These are phyloP conservation scores for Strigomonas culicis DNA, from an alignment of 208 protist species.

Conservation along the genomic window DNA sequence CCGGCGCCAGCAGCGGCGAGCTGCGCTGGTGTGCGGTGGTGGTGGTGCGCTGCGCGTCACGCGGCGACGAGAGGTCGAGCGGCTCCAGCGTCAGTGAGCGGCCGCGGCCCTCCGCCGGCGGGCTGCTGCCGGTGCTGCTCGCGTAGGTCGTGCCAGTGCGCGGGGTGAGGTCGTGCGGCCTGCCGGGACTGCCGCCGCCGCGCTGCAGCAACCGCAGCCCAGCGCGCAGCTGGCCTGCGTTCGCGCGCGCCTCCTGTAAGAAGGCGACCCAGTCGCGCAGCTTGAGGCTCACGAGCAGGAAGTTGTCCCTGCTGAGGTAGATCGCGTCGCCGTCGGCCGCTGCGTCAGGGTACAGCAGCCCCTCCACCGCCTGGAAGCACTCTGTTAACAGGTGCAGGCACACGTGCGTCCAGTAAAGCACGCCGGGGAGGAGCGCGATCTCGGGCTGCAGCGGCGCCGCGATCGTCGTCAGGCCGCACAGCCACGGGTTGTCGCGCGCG, in stretches of 20 bases:
- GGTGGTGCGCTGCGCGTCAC: background rate
- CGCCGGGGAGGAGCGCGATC: slow-evolving; percentile 14
- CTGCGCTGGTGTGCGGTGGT: background rate
- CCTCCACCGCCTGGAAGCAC: slow-evolving; percentile 29
- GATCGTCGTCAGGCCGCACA: slow-evolving; percentile 8
- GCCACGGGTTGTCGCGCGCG: slow-evolving; percentile 21
- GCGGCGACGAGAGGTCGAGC: background rate
- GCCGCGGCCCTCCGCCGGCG: background rate
- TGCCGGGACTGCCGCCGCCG: too few relatives aligned
- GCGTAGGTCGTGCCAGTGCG: too few relatives aligned
- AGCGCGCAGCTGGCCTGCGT: background rate
- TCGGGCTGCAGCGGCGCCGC: background rate
- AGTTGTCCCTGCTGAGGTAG: slow-evolving; percentile 37
- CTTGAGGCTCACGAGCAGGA: slow-evolving; percentile 39
- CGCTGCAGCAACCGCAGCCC: background rate
- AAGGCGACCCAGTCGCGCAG: slow-evolving; percentile 34
- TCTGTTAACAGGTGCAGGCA: slow-evolving; percentile 33
- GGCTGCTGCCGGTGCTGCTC: background rate
- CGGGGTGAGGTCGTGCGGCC: too few relatives aligned
- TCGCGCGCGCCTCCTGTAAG: slow-evolving; percentile 17
- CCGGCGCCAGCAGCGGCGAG: background rate
- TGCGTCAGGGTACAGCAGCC: slow-evolving; percentile 23
- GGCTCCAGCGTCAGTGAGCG: background rate
- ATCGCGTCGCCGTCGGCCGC: slow-evolving; percentile 2
- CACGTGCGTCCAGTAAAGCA: slow-evolving; percentile 45